These are phyloP conservation scores for Porphyrellus sp. DNA, from an alignment of 1,284 basidiomycete species.

Conservation along the genomic window DNA sequence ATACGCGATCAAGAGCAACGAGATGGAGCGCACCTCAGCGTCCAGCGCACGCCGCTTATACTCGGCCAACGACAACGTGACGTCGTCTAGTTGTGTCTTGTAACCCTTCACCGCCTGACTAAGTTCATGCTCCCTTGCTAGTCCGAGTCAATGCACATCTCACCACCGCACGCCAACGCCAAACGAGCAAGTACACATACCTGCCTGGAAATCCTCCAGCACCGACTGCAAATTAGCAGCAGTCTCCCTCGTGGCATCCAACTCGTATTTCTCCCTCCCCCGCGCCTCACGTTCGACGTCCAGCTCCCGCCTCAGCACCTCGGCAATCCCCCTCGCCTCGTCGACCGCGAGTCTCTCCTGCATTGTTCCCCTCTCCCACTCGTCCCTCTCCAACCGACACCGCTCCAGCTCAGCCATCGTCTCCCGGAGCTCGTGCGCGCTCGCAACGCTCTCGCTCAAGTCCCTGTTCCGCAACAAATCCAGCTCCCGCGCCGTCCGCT, in stretches of 20 bases:
- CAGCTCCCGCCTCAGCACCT: conserved; percentile 62
- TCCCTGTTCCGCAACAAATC: conserved; percentile 60
- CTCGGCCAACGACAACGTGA: conserved; percentile 75
- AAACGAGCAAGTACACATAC: conserved; percentile 44
- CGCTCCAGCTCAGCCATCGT: conserved; percentile 80
- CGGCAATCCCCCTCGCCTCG: conserved; percentile 55
- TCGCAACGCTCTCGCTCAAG: conserved; percentile 64
- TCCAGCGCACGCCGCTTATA: conserved; percentile 83
- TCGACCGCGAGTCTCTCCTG: conserved; percentile 75
- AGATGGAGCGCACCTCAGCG: conserved; percentile 67
- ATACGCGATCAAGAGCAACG: neutral
- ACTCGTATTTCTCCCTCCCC: conserved; percentile 51
- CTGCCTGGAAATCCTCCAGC: conserved; percentile 90
- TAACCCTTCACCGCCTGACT: conserved; percentile 79
- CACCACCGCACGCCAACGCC: neutral
- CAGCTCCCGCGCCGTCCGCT: conserved; percentile 67
- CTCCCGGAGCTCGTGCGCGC: conserved; percentile 82
- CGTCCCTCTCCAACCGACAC: conserved; percentile 80
- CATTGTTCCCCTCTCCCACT: conserved; percentile 79
- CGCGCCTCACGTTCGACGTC: conserved; percentile 60
- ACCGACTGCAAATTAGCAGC: conserved; percentile 87
- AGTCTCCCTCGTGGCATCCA: conserved; percentile 73
- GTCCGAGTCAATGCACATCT: conserved; percentile 15
- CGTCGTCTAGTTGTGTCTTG: conserved; percentile 67
- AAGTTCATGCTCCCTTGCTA: conserved; percentile 69